Conservation (phyloP, 305 asterid species). For the Fraxinus dipetala region DNA sequence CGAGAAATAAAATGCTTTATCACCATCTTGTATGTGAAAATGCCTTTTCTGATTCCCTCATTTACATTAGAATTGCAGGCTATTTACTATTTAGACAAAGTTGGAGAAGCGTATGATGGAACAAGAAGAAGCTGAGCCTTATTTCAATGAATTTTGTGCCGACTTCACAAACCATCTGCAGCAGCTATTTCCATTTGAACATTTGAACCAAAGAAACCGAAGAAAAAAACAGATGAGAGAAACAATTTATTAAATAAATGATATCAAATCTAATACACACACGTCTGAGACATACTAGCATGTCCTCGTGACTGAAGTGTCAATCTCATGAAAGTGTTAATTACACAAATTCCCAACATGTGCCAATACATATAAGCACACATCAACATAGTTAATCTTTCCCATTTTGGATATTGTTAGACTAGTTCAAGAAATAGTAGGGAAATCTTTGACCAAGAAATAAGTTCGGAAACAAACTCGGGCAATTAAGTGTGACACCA, state of each 20-base stretch:
- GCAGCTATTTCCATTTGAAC: not conserved
- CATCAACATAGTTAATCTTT: not conserved
- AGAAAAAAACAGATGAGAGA: not conserved
- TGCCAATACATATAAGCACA: not conserved
- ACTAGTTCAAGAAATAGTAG: not conserved
- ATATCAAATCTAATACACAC: not conserved
- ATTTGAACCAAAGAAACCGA: not conserved
- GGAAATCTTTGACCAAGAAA: not conserved
- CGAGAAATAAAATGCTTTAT: not conserved
- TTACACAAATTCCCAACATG: not conserved
- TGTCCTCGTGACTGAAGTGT: not conserved
- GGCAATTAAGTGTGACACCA: not conserved
- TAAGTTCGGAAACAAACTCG: not conserved
- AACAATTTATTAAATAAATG: not conserved
- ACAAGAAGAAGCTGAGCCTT: not conserved
- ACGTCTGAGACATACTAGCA: not conserved
- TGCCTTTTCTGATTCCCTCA: not conserved
- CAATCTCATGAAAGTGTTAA: not conserved
- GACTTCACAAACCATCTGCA: not conserved
- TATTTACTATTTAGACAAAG: not conserved
- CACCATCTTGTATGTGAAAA: not conserved
- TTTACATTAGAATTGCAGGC: not conserved
- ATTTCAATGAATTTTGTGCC: not conserved
- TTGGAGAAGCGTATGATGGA: not conserved
- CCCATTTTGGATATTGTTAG: not conserved